Evolutionary conservation across 2,329 filamentous ascomycete genomes (phyloP), one percentile per base, ranked within the genome.

Genomic region (Scortechinia acanthostroma): DNA sequence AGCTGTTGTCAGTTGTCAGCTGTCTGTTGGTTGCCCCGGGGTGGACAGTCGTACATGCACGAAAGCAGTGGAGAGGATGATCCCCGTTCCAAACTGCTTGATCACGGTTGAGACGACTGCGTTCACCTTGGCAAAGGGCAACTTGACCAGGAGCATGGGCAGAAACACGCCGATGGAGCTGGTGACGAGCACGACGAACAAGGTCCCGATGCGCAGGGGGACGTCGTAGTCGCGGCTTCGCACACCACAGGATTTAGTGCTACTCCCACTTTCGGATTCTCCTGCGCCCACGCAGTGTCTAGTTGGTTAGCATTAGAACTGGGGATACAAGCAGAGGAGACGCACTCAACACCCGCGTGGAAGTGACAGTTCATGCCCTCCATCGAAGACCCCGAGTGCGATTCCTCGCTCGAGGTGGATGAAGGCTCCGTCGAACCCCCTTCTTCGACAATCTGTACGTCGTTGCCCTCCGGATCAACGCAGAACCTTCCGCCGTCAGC

Each of bases 261-360:
- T 30, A n/a, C 25, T 30, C n/a, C n/a, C 52, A 43, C 58, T 57
- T 49, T 70, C 70, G 30, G 61, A 61, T 46, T 70, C 69, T 10
- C 62, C 64, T 14, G 58, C 66, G 4, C 73, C 70, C 13, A 76
- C 71, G 50, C 83, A 87, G 53, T 86, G 77, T 49, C 73, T 71
- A 60, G 25, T 30, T 30, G 10, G 25, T 30, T 10, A 30, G 25
- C n/a, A 30, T n/a, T n/a, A 30, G 25, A n/a, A n/a, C 25, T n/a
- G 25, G 10, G n/a, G 25, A 30, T 10, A 30, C 5, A n/a, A 5
- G 13, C 4, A 20, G 4, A 10, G 25, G 10, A n/a, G 46, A 65
- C 80, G 62, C 65, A 86, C 83, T 88, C 81, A 19, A 89, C 80
- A 28, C 84, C 84, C 6, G 83, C 83, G 52, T 90, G 85, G 60